phyloP scores from a whole-genome alignment of 805 yeast species.

The Ogataea parapolymorpha region DNA sequence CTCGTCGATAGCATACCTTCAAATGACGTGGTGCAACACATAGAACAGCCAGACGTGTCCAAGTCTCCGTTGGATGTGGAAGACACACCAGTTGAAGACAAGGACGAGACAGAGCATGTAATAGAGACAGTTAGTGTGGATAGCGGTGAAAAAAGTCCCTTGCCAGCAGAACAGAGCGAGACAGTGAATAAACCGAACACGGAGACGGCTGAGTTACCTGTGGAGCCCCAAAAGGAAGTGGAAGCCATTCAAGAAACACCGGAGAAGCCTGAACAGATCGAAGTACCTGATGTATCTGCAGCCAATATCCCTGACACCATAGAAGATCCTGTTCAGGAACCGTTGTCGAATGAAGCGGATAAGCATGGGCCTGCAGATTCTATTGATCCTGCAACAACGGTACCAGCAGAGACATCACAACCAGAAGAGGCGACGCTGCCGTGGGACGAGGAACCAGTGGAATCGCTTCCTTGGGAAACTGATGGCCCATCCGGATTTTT shows the following conservation, averaged over 20 bases:
- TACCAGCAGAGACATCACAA: too few relatives aligned
- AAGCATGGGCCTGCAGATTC: too few relatives aligned
- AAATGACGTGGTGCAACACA: neutral
- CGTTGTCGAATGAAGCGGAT: too few relatives aligned
- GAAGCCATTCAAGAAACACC: too few relatives aligned
- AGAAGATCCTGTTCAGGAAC: too few relatives aligned
- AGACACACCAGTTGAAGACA: neutral
- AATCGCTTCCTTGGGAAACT: neutral
- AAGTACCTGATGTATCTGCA: too few relatives aligned
- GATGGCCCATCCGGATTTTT: neutral
- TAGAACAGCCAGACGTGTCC: neutral
- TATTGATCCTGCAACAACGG: too few relatives aligned
- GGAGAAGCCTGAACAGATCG: too few relatives aligned
- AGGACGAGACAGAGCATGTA: neutral
- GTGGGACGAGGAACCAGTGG: slow-evolving; percentile 13
- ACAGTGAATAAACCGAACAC: neutral
- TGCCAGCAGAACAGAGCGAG: too few relatives aligned
- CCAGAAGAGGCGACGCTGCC: slow-evolving; percentile 11
- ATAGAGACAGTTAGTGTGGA: too few relatives aligned
- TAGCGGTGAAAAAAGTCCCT: too few relatives aligned
- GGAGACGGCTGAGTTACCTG: neutral
- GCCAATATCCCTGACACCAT: too few relatives aligned
- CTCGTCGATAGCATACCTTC: neutral
- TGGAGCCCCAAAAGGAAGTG: neutral
- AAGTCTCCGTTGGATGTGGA: neutral